These are phyloP conservation scores for Hypsizygus marmoreus DNA, from an alignment of 768 basidiomycete genomes.

Conservation along the genomic window DNA sequence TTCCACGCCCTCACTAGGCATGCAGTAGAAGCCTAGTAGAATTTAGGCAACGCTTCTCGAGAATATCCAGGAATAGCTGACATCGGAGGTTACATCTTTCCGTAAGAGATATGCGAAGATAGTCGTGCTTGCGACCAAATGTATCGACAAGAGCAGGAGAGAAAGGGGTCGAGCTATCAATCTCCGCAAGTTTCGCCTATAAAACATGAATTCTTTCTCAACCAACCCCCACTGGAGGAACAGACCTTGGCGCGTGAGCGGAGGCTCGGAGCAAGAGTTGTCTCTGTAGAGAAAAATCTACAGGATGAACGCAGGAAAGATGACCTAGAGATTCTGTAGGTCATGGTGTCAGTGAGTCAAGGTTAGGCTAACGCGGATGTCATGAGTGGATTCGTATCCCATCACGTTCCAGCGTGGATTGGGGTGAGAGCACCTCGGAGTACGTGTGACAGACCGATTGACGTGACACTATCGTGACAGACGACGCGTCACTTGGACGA, in stretches of 20 bases:
- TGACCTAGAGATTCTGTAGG: slow-evolving; percentile 2
- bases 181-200: slow-evolving; percentile 57
- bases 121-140: slow-evolving; percentile 72
- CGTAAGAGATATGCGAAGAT: slow-evolving; percentile 86
- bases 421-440: background rate
- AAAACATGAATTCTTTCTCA: background rate
- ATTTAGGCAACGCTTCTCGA: slow-evolving; percentile 8
- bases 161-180: slow-evolving; percentile 50
- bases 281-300: slow-evolving; percentile 16
- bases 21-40: slow-evolving; percentile 83
- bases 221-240: background rate
- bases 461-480: slow-evolving; percentile 31
- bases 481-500: slow-evolving; percentile 51
- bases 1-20: slow-evolving; percentile 81
- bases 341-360: slow-evolving; percentile 10
- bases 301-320: background rate
- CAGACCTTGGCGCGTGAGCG: slow-evolving; percentile 21
- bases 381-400: background rate
- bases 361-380: slow-evolving; percentile 6
- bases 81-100: slow-evolving; percentile 90
- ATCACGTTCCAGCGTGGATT: background rate
- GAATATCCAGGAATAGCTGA: slow-evolving; percentile 24
- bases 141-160: slow-evolving; percentile 64
- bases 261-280: slow-evolving; percentile 7
- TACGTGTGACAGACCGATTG: slow-evolving; percentile 6